Conservation (phyloP, 495 filamentous ascomycete genomes). For the Aspergillus homomorphus region DNA sequence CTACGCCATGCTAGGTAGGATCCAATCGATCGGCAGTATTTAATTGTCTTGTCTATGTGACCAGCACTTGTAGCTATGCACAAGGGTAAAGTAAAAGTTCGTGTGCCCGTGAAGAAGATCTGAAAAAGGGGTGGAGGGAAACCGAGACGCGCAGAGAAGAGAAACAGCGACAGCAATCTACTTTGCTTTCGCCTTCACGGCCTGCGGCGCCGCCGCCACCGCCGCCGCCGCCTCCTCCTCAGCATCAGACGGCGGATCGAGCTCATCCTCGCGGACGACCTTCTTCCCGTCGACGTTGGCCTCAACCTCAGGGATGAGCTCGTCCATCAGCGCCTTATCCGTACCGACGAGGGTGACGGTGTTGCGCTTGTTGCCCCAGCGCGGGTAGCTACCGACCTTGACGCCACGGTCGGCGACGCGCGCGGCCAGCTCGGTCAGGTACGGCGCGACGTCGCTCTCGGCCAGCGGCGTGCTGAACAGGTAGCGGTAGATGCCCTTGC, state of each 20-base stretch:
- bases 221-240: no score
- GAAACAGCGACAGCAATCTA: no score
- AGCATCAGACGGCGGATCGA: conserved; percentile 42
- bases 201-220: no score
- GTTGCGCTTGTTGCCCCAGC: conserved; percentile 85
- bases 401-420: conserved; percentile 69
- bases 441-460: conserved; percentile 80
- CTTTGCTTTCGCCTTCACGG: no score
- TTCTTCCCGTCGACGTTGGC: conserved; percentile 54
- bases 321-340: conserved; percentile 60
- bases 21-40: no score
- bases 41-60: no score
- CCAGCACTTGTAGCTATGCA: no score
- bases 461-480: conserved; percentile 81
- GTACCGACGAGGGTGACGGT: conserved; percentile 87
- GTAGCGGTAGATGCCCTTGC: conserved; percentile 72
- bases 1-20: no score
- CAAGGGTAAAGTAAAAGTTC: no score
- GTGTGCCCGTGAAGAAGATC: no score
- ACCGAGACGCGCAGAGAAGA: no score
- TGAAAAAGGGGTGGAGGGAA: no score
- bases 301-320: conserved; percentile 59
- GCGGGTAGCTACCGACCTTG: conserved; percentile 95
- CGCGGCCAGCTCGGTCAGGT: conserved; percentile 72
- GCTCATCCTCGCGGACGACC: conserved; percentile 58